A percentile compares a stretch with the other conserved stretches of the same genome.
Evolutionary conservation across 192 early-diverging fungal species (phyloP).

Genomic region (Helicostylum pulchrum): DNA sequence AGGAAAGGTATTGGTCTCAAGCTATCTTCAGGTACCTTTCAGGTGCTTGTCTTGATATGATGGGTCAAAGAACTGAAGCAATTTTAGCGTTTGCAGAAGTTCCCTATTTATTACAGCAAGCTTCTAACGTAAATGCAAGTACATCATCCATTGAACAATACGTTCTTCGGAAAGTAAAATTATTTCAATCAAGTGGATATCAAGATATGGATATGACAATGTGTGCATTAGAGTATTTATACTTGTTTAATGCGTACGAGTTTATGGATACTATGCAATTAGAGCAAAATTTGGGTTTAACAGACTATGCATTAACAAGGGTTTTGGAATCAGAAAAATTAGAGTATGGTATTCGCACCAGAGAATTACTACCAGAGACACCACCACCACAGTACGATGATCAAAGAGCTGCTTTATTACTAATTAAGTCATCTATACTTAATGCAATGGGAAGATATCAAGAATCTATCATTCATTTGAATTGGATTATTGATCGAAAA

Average conservation of each 20-base stretch:
- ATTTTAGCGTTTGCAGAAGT: conserved; percentile 60
- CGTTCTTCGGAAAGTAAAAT: conserved; percentile 44
- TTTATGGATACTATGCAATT: conserved; percentile 40
- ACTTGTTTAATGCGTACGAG: conserved; percentile 48
- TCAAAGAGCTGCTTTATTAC: conserved; percentile 39
- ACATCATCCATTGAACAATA: conserved; percentile 48
- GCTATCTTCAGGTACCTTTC: conserved; percentile 49
- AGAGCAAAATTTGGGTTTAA: conserved; percentile 22
- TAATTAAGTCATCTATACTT: conserved; percentile 48
- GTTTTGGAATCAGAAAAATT: conserved; percentile 33
- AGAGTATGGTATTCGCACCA: conserved; percentile 32
- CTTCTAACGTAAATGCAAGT: conserved; percentile 41
- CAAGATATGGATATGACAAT: conserved; percentile 40
- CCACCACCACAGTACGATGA: conserved; percentile 38
- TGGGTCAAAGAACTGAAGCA: conserved; percentile 70
- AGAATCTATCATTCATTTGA: conserved; percentile 41
- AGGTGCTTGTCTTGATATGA: conserved; percentile 45
- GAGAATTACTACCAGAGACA: conserved; percentile 28
- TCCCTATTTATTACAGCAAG: conserved; percentile 34
- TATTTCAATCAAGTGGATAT: conserved; percentile 39
- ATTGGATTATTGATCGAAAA: conserved; percentile 49
- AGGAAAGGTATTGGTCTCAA: conserved; percentile 49
- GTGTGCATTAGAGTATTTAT: conserved; percentile 46
- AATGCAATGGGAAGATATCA: conserved; percentile 41
- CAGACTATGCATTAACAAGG: conserved; percentile 22